Percentiles rank a stretch among this genome's conserved stretches.
Conservation (phyloP, 2,329 filamentous ascomycete species). For the Ophiostoma himal-ulmi region DNA sequence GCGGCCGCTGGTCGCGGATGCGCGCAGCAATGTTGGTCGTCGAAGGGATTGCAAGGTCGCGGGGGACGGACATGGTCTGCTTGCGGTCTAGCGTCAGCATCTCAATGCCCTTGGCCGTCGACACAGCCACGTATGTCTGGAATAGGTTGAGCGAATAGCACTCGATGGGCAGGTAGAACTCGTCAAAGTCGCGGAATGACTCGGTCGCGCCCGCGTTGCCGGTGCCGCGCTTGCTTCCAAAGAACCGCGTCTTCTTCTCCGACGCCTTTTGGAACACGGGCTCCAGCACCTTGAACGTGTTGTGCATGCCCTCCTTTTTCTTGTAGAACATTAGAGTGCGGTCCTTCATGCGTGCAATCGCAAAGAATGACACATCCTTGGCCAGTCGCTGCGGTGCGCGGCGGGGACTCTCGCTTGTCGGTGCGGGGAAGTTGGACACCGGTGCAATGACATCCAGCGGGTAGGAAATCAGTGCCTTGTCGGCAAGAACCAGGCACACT, state of each 20-base stretch:
- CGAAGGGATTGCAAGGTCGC: conserved; percentile 67
- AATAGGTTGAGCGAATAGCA: conserved; percentile 95
- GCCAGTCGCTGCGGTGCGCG: conserved; percentile 88
- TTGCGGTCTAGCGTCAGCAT: conserved; percentile 97
- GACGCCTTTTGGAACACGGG: conserved; percentile 90
- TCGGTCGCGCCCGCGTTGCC: conserved; percentile 68
- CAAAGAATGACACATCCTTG: conserved; percentile 94
- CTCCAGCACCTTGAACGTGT: conserved; percentile 93
- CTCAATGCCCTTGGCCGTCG: conserved; percentile 88
- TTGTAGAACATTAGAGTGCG: conserved; percentile 94
- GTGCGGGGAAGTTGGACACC: conserved; percentile 55
- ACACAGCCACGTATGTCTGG: conserved; percentile 86
- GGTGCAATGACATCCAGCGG: conserved; percentile 79
- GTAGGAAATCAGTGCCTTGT: conserved; percentile 87
- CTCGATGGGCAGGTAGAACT: conserved; percentile 95
- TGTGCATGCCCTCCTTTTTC: conserved; percentile 85
- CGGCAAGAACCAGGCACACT: conserved; percentile 82
- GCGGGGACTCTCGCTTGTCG: conserved; percentile 64
- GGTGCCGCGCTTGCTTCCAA: conserved; percentile 50
- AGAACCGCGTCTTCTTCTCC: conserved; percentile 69
- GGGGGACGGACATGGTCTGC: conserved; percentile 82
- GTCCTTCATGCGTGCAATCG: conserved; percentile 95
- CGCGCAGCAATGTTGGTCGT: conserved; percentile 80
- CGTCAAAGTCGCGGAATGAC: conserved; percentile 96
- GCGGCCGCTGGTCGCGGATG: conserved; percentile 73